A percentile compares a stretch with the other conserved stretches of the same genome.
Conservation (phyloP, 345 rosid species). For the Hibiscus tridactylites region DNA sequence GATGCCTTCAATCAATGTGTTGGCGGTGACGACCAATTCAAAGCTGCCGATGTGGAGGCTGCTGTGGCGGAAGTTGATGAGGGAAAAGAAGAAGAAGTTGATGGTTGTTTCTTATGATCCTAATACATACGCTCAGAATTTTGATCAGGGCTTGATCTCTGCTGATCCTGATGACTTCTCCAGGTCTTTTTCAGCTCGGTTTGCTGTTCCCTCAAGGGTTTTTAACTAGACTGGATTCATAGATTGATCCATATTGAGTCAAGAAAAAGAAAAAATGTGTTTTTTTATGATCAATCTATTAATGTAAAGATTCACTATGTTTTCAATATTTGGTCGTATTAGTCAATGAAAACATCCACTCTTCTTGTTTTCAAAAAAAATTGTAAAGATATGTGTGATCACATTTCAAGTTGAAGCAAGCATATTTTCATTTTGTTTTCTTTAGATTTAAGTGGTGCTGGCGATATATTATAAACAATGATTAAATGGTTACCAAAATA, state of each 20-base stretch:
- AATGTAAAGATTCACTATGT: not conserved
- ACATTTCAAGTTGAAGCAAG: slow-evolving; percentile 1
- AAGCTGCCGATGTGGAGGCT: slow-evolving; percentile 22
- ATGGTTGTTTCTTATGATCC: slow-evolving; percentile 22
- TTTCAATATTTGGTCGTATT: not conserved
- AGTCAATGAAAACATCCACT: not conserved
- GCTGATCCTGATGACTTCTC: slow-evolving; percentile 20
- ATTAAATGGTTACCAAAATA: too few relatives aligned
- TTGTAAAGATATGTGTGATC: too few relatives aligned
- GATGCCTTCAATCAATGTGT: not conserved
- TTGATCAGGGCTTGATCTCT: slow-evolving; percentile 21
- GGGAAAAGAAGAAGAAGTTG: slow-evolving; percentile 18
- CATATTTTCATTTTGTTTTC: not conserved
- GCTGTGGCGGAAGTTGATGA: slow-evolving; percentile 25
- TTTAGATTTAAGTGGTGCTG: not conserved
- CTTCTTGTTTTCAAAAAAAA: too few relatives aligned
- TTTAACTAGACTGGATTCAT: not conserved
- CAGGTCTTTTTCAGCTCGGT: slow-evolving; percentile 34
- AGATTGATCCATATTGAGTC: not conserved
- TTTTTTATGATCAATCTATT: not conserved
- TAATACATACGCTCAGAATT: slow-evolving; percentile 24
- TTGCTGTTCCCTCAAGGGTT: slow-evolving; percentile 25
- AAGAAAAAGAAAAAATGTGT: not conserved
- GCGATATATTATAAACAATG: not conserved
- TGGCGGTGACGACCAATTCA: not conserved